Evolutionary conservation across 306 rosid species (phyloP).

Genomic region (Rosa lucieae): DNA sequence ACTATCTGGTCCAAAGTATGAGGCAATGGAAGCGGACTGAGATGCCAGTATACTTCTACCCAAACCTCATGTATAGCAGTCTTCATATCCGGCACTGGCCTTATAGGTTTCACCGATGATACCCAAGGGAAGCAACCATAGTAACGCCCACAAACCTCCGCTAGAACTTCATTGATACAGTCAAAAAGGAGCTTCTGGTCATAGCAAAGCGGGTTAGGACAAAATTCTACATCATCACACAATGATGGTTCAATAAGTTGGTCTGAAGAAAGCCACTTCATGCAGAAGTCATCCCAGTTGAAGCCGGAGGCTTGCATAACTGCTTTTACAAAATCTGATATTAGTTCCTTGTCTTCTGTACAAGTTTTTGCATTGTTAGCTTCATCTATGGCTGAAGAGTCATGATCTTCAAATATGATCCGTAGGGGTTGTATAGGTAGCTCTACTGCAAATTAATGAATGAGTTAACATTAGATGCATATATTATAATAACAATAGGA

Average conservation of each 20-base stretch:
- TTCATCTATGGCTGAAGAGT: slow-evolving; percentile 43
- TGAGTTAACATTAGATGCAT: slow-evolving; percentile 23
- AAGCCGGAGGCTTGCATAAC: slow-evolving; percentile 66
- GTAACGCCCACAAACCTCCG: slow-evolving; percentile 56
- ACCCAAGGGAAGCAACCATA: slow-evolving; percentile 58
- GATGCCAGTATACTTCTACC: slow-evolving; percentile 73
- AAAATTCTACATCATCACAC: slow-evolving; percentile 52
- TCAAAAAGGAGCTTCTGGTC: slow-evolving; percentile 68
- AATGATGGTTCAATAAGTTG: slow-evolving; percentile 64
- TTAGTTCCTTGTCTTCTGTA: slow-evolving; percentile 48
- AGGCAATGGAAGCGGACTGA: slow-evolving; percentile 66
- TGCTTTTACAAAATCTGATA: slow-evolving; percentile 57
- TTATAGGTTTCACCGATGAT: slow-evolving; percentile 48
- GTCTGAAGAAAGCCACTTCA: slow-evolving; percentile 65
- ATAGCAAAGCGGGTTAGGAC: slow-evolving; percentile 53
- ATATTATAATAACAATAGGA: background rate
- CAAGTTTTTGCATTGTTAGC: slow-evolving; percentile 37
- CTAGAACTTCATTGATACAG: slow-evolving; percentile 65
- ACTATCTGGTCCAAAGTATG: slow-evolving; percentile 80
- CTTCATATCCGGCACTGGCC: slow-evolving; percentile 47
- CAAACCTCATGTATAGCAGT: slow-evolving; percentile 46
- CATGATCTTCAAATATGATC: slow-evolving; percentile 67
- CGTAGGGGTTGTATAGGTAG: slow-evolving; percentile 46
- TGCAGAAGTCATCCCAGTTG: slow-evolving; percentile 56
- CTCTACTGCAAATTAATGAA: slow-evolving; percentile 51